A percentile compares a stretch with the other conserved stretches of the same genome.
Conservation (phyloP, 2,329 filamentous ascomycete genomes). For the Lachnellula willkommii region DNA sequence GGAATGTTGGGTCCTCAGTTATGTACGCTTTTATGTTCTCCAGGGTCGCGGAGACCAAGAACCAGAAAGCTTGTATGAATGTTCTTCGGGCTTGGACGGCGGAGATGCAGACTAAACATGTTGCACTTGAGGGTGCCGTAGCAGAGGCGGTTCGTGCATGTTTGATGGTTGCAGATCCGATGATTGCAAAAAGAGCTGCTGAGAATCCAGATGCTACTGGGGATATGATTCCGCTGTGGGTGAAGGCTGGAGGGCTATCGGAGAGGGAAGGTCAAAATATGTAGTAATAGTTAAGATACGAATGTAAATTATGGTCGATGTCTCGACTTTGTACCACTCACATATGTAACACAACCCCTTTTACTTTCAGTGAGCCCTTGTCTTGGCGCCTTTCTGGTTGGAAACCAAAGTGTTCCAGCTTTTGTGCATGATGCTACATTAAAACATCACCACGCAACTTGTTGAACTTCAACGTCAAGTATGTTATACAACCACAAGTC, state of each 20-base stretch:
- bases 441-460: too few relatives aligned
- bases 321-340: background rate
- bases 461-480: too few relatives aligned
- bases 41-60: slow-evolving; percentile 40
- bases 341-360: too few relatives aligned
- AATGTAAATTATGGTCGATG: background rate
- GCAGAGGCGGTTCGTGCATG: slow-evolving; percentile 48
- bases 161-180: slow-evolving; percentile 49
- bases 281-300: background rate
- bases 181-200: slow-evolving; percentile 15
- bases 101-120: slow-evolving; percentile 54
- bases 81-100: slow-evolving; percentile 49
- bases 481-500: too few relatives aligned
- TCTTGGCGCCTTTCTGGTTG: too few relatives aligned
- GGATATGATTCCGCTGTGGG: slow-evolving; percentile 3
- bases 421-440: too few relatives aligned
- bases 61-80: slow-evolving; percentile 41
- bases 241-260: background rate
- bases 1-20: slow-evolving; percentile 41
- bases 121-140: slow-evolving; percentile 42
- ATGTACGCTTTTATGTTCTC: slow-evolving; percentile 53
- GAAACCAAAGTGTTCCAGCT: too few relatives aligned
- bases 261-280: background rate
- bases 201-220: slow-evolving; percentile 7
- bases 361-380: too few relatives aligned